Evolutionary conservation across 768 basidiomycete species (phyloP).

Genomic region (Boletus eberwhitei): DNA sequence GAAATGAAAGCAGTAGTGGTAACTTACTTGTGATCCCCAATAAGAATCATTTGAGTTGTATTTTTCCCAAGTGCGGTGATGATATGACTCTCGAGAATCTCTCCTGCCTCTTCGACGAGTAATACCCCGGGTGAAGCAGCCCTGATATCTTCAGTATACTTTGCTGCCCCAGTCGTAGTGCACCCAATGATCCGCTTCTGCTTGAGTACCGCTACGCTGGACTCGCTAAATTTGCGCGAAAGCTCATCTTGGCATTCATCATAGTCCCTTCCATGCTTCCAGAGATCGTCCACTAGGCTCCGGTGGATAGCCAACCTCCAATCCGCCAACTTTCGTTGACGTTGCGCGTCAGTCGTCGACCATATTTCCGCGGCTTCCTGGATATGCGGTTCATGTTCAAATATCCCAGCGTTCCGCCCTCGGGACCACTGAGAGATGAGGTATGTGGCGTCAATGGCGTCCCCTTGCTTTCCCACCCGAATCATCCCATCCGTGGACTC

Average conservation of each 20-base stretch:
- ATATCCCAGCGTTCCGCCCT: constrained; percentile 44
- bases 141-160: constrained; percentile 46
- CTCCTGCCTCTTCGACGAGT: constrained; percentile 71
- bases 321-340: constrained; percentile 23
- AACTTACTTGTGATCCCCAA: constrained; percentile 70
- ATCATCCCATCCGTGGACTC: constrained; percentile 43
- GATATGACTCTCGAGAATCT: constrained; percentile 67
- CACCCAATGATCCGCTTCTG: constrained; percentile 60
- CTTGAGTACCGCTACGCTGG: constrained; percentile 33
- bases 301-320: constrained; percentile 39
- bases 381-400: constrained; percentile 28
- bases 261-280: constrained; percentile 34
- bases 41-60: constrained; percentile 56
- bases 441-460: constrained; percentile 35
- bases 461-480: constrained; percentile 41
- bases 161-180: constrained; percentile 69
- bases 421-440: constrained; percentile 46
- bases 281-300: constrained; percentile 36
- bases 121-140: constrained; percentile 49
- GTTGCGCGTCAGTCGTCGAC: constrained; percentile 32
- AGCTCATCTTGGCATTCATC: constrained; percentile 39
- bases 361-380: constrained; percentile 31
- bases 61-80: constrained; percentile 50
- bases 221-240: constrained; percentile 34
- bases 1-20: neutral